Percentiles rank a stretch among this genome's conserved stretches.
Evolutionary conservation across 257 asterid species (phyloP).

Genomic region (Solanum medicagineum): DNA sequence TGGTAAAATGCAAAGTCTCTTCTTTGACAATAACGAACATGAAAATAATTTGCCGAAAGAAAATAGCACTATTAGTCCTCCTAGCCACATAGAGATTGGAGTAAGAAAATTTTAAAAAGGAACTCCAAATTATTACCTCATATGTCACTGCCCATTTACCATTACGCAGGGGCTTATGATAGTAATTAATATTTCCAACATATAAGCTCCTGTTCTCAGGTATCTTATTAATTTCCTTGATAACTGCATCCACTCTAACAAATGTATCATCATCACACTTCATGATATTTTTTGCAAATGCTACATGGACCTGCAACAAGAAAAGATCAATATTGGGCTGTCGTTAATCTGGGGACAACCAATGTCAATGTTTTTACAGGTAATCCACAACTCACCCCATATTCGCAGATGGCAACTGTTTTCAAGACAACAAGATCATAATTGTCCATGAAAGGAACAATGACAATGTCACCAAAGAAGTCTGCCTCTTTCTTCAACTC

Average conservation of each 20-base stretch:
- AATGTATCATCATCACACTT: conserved; percentile 94
- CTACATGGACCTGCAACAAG: conserved; percentile 43
- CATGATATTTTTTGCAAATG: conserved; percentile 72
- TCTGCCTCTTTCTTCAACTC: conserved; percentile 89
- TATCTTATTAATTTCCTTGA: conserved; percentile 54
- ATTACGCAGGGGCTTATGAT: conserved; percentile 76
- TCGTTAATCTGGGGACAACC: not conserved
- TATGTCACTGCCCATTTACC: conserved; percentile 98
- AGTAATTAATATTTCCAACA: conserved; percentile 79
- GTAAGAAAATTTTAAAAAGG: not conserved
- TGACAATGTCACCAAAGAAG: conserved; percentile 79
- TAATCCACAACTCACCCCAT: conserved; percentile 48
- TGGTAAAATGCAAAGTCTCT: not conserved
- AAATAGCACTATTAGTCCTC: not conserved
- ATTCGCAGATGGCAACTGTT: conserved; percentile 88
- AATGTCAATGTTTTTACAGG: not conserved
- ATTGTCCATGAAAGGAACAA: conserved; percentile 87
- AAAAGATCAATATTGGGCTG: not conserved
- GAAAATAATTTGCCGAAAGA: not conserved
- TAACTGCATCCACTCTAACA: conserved; percentile 77
- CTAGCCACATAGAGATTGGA: not conserved
- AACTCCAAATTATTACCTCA: conserved; percentile 34
- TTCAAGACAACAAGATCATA: conserved; percentile 93
- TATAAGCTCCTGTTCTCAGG: conserved; percentile 53
- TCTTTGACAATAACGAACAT: not conserved